These are phyloP conservation scores for Nicotiana otophora DNA, from an alignment of 257 asterid genomes.

Conservation along the genomic window DNA sequence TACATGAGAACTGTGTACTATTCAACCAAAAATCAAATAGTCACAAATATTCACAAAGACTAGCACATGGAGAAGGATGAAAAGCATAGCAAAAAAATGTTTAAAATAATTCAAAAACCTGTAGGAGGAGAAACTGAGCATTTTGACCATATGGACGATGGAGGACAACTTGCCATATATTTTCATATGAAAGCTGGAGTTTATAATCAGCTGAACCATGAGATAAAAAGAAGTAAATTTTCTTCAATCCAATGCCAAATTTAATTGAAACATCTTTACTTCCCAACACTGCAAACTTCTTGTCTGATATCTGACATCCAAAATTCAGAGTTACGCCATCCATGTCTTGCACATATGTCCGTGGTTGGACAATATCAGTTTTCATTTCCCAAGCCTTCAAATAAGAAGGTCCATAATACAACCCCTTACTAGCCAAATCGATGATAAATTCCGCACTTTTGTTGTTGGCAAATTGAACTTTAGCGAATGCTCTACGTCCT, in stretches of 20 bases:
- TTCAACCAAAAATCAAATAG: neutral
- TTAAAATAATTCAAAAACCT: constrained; percentile 39
- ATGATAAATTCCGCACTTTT: constrained; percentile 29
- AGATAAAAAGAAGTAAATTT: constrained; percentile 36
- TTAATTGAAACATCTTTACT: constrained; percentile 29
- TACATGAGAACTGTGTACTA: neutral
- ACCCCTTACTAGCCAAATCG: constrained; percentile 18
- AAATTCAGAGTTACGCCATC: constrained; percentile 37
- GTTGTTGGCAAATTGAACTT: constrained; percentile 50
- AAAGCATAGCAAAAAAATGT: neutral
- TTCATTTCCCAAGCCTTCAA: constrained; percentile 43
- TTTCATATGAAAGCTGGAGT: constrained; percentile 72
- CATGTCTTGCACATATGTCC: constrained; percentile 31
- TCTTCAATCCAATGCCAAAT: constrained; percentile 58
- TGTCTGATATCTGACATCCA: constrained; percentile 56
- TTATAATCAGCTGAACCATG: constrained; percentile 31
- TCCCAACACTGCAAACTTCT: constrained; percentile 48
- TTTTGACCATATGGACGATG: constrained; percentile 24
- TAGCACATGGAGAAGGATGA: neutral
- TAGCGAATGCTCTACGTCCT: constrained; percentile 54
- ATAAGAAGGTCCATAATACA: constrained; percentile 49
- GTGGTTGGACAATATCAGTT: constrained; percentile 32
- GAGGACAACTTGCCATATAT: constrained; percentile 65
- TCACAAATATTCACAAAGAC: neutral
- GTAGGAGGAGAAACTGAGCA: constrained; percentile 48